A percentile compares a stretch with the other conserved stretches of the same genome.
Evolutionary conservation across 2,329 filamentous ascomycete genomes (phyloP).

Genomic region (Fusarium sp.): DNA sequence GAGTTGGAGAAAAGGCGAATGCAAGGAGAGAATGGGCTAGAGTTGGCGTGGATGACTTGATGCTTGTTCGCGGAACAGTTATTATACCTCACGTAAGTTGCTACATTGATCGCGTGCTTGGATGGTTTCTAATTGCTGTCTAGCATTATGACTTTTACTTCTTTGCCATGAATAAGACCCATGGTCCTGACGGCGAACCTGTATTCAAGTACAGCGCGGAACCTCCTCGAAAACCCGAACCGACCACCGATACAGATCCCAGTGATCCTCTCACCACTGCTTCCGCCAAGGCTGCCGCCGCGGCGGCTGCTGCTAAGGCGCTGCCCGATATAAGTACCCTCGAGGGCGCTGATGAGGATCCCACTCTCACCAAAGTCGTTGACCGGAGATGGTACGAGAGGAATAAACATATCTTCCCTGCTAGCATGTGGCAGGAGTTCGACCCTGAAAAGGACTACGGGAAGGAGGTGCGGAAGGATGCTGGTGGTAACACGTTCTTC

Average conservation of each 20-base stretch:
- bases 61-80: conserved; percentile 89
- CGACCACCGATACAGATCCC: conserved; percentile 11
- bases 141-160: conserved; percentile 98
- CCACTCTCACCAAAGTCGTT: conserved; percentile 89
- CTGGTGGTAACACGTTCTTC: conserved; percentile 93
- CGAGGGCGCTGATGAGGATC: conserved; percentile 84
- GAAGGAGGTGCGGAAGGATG: conserved; percentile 81
- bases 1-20: conserved; percentile 77
- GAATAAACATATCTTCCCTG: conserved; percentile 98
- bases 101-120: conserved; percentile 6
- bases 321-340: conserved; percentile 66
- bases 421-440: conserved; percentile 95
- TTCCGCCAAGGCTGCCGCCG: conserved; percentile 55
- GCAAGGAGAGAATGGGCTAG: conserved; percentile 87
- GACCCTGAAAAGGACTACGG: conserved; percentile 90
- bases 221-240: conserved; percentile 55
- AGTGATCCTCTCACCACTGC: conserved; percentile 47
- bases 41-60: conserved; percentile 93
- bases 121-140: conserved; percentile 34
- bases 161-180: conserved; percentile 90
- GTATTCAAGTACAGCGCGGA: conserved; percentile 81
- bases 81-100: conserved; percentile 91
- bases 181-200: conserved; percentile 76
- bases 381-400: conserved; percentile 96
- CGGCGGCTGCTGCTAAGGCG: conserved; percentile 53